phyloP scores from a whole-genome alignment of 768 basidiomycete genomes.

The Rubroboletus pulcherrimus region DNA sequence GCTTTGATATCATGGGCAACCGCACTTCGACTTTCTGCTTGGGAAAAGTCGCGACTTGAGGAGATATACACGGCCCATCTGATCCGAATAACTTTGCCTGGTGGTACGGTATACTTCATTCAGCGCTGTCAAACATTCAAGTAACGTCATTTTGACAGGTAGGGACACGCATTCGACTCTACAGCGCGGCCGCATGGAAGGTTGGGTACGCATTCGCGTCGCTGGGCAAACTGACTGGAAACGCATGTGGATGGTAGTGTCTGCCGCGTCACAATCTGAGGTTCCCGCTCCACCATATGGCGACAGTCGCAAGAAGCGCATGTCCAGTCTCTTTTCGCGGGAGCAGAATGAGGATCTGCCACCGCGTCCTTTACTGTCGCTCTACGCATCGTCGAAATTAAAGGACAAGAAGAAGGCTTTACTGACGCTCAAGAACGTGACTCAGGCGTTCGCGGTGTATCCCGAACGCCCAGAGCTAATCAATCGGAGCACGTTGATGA shows the following conservation, averaged over 20 bases:
- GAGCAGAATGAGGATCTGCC: slow-evolving; percentile 36
- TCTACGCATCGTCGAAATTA: slow-evolving; percentile 61
- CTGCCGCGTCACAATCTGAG: slow-evolving; percentile 39
- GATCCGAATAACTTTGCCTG: slow-evolving; percentile 69
- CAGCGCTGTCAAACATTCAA: slow-evolving; percentile 25
- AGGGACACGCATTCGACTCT: slow-evolving; percentile 60
- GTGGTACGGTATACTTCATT: slow-evolving; percentile 31
- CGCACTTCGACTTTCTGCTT: slow-evolving; percentile 82
- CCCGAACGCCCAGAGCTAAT: slow-evolving; percentile 94
- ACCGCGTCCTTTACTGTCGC: slow-evolving; percentile 44
- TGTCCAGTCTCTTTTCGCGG: slow-evolving; percentile 63
- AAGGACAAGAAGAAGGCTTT: slow-evolving; percentile 73
- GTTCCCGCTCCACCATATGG: slow-evolving; percentile 21
- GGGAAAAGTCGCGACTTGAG: slow-evolving; percentile 93
- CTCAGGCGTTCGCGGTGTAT: slow-evolving; percentile 92
- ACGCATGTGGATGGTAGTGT: slow-evolving; percentile 78
- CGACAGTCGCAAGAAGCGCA: slow-evolving; percentile 45
- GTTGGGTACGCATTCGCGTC: slow-evolving; percentile 85
- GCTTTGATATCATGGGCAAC: slow-evolving; percentile 87
- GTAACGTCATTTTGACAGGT: slow-evolving; percentile 29
- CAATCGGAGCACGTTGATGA: slow-evolving; percentile 83
- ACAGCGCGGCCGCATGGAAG: slow-evolving; percentile 74
- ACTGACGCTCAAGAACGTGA: slow-evolving; percentile 63
- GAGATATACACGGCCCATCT: slow-evolving; percentile 98
- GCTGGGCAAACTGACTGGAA: slow-evolving; percentile 99